Evolutionary conservation across 164 flowering plant species (phyloP).

Genomic region (Annona squamosa): DNA sequence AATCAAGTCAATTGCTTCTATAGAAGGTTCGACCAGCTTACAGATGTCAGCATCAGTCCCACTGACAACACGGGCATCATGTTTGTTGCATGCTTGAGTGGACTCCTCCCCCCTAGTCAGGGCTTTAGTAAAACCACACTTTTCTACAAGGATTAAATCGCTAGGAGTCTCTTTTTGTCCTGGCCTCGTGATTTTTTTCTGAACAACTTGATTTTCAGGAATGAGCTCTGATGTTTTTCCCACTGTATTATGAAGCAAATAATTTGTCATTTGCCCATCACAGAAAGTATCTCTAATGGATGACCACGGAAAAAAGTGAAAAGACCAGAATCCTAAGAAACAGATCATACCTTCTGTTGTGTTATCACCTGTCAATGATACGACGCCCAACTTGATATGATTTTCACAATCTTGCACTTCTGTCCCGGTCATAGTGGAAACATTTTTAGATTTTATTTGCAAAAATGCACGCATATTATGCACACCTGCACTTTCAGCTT

Average conservation of each 20-base stretch:
- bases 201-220: conserved; percentile 12
- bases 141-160: not conserved
- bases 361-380: not conserved
- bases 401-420: not conserved
- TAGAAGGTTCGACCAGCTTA: conserved; percentile 23
- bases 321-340: not conserved
- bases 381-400: not conserved
- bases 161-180: not conserved
- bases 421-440: conserved; percentile 1
- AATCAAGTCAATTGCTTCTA: conserved; percentile 72
- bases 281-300: not conserved
- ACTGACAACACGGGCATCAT: not conserved
- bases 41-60: conserved; percentile 15
- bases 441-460: conserved; percentile 13
- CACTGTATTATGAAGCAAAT: not conserved
- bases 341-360: conserved; percentile 3
- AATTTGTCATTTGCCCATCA: not conserved
- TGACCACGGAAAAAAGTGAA: not conserved
- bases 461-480: conserved; percentile 31
- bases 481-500: conserved; percentile 43
- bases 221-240: not conserved
- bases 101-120: not conserved
- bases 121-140: not conserved
- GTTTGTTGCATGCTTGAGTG: not conserved
- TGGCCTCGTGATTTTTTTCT: too few species aligned